Conservation (phyloP, 768 basidiomycete genomes). For the Boletus fagicola region DNA sequence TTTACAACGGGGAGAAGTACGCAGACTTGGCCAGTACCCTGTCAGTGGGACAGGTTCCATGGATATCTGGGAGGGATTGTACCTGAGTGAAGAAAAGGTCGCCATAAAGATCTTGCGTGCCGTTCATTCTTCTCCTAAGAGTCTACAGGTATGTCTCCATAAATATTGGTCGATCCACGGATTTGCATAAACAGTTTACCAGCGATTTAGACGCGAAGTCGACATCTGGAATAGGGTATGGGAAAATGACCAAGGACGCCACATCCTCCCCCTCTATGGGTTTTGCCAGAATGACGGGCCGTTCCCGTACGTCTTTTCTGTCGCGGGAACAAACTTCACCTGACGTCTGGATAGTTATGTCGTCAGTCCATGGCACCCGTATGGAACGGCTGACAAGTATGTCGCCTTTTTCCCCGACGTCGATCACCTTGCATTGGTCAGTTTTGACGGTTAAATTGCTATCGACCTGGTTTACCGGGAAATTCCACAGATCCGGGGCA, state of each 20-base stretch:
- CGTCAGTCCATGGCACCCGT: slow-evolving; percentile 56
- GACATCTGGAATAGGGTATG: slow-evolving; percentile 55
- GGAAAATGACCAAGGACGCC: slow-evolving; percentile 48
- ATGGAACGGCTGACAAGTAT: slow-evolving; percentile 50
- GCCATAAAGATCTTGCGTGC: slow-evolving; percentile 57
- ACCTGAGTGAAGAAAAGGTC: slow-evolving; percentile 53
- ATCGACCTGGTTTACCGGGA: neutral
- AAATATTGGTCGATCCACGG: neutral
- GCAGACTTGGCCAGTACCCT: slow-evolving; percentile 46
- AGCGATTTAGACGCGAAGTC: slow-evolving; percentile 55
- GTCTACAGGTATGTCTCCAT: slow-evolving; percentile 37
- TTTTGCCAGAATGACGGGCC: slow-evolving; percentile 56
- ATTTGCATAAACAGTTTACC: slow-evolving; percentile 1
- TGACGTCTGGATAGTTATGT: slow-evolving; percentile 42
- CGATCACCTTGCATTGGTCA: slow-evolving; percentile 46
- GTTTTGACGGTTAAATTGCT: neutral
- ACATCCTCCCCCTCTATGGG: slow-evolving; percentile 58
- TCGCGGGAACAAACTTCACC: neutral
- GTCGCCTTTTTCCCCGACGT: slow-evolving; percentile 40
- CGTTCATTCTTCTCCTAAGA: slow-evolving; percentile 46
- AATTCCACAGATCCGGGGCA: slow-evolving; percentile 42
- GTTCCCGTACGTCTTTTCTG: slow-evolving; percentile 42
- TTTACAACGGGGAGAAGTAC: slow-evolving; percentile 52
- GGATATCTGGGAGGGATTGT: slow-evolving; percentile 56
- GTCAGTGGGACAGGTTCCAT: slow-evolving; percentile 51